Conservation (phyloP, 2,329 filamentous ascomycete species). For the Didymella exigua region DNA sequence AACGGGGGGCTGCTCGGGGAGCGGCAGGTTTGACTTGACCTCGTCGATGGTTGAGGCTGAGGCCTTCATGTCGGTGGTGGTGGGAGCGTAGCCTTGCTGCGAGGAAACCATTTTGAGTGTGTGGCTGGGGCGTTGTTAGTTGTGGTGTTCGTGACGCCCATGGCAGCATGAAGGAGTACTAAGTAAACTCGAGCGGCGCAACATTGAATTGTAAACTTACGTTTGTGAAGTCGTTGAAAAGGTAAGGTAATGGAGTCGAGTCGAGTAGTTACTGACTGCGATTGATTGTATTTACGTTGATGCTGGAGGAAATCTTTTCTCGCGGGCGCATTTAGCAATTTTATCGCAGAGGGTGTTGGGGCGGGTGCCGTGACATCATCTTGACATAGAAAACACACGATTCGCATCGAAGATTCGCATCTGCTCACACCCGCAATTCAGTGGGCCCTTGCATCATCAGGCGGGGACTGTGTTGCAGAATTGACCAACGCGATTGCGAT, state of each 20-base stretch:
- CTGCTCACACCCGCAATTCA: constrained; percentile 2
- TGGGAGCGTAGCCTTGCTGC: constrained; percentile 31
- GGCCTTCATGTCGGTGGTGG: constrained; percentile 34
- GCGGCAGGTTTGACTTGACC: constrained; percentile 73
- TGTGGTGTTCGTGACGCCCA: neutral
- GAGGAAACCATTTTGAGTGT: constrained; percentile 32
- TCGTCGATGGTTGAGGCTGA: constrained; percentile 65
- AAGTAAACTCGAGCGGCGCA: neutral
- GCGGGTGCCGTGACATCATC: constrained; percentile 19
- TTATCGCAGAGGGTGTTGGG: constrained; percentile 3
- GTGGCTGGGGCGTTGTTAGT: constrained; percentile 7
- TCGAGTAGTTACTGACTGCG: neutral
- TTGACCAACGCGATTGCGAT: constrained; percentile 3
- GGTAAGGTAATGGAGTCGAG: neutral
- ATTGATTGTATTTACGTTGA: neutral
- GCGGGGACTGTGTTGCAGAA: constrained; percentile 7
- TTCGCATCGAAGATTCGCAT: constrained; percentile 19
- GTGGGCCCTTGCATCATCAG: constrained; percentile 19
- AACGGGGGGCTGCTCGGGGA: constrained; percentile 77
- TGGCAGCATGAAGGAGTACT: neutral
- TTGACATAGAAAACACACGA: constrained; percentile 12
- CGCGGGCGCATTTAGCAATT: constrained; percentile 3
- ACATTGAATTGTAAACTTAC: constrained; percentile 1
- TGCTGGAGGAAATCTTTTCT: neutral
- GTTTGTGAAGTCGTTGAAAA: neutral